phyloP scores from a whole-genome alignment of 2,329 filamentous ascomycete genomes.

The Colletotrichum caudatum region DNA sequence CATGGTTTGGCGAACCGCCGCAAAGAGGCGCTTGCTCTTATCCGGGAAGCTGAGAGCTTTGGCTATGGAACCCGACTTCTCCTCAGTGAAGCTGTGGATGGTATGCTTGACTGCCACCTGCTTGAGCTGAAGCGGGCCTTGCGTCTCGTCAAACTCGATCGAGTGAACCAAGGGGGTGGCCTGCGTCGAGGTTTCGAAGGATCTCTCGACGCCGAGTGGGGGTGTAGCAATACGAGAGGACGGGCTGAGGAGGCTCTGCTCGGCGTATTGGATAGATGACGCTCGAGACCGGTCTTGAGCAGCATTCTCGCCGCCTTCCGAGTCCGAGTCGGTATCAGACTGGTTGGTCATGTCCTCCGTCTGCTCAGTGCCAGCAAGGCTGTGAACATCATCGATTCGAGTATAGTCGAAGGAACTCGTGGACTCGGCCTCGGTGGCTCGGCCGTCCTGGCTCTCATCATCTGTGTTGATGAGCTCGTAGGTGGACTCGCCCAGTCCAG shows the following conservation, averaged over 20 bases:
- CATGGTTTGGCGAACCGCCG: conserved; percentile 63
- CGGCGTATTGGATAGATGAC: conserved; percentile 62
- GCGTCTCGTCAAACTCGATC: conserved; percentile 61
- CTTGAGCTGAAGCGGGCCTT: conserved; percentile 49
- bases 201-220: conserved; percentile 37
- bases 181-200: conserved; percentile 42
- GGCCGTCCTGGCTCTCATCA: conserved; percentile 64
- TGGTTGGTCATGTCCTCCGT: conserved; percentile 52
- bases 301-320: conserved; percentile 41
- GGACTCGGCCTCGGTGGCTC: conserved; percentile 62
- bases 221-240: conserved; percentile 45
- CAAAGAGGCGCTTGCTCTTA: conserved; percentile 53
- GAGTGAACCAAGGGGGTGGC: conserved; percentile 47
- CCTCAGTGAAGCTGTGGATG: conserved; percentile 56
- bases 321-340: conserved; percentile 39
- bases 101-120: conserved; percentile 61
- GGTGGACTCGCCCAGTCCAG: conserved; percentile 66
- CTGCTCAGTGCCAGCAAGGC: conserved; percentile 62
- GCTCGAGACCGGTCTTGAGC: conserved; percentile 46
- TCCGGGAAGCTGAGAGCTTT: conserved; percentile 48
- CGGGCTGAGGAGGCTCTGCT: conserved; percentile 60
- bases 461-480: conserved; percentile 70
- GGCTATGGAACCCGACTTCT: conserved; percentile 53
- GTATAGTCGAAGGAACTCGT: conserved; percentile 63
- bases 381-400: conserved; percentile 65